Conservation (phyloP, 2,329 filamentous ascomycete species). For the Talaromyces sp. region DNA sequence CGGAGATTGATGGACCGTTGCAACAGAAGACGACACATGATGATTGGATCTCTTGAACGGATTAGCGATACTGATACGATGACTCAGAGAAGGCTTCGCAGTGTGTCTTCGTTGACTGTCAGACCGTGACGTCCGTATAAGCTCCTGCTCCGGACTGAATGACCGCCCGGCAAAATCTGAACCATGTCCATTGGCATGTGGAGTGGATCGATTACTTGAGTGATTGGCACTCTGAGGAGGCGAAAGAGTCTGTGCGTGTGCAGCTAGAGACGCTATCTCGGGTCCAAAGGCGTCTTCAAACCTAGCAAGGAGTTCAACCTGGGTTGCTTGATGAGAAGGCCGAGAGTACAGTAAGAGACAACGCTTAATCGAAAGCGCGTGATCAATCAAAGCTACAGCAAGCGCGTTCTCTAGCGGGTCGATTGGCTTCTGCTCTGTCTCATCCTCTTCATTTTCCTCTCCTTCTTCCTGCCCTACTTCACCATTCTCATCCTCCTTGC, state of each 20-base stretch:
- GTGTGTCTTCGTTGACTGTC: constrained; percentile 27
- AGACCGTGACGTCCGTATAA: constrained; percentile 29
- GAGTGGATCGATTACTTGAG: constrained; percentile 22
- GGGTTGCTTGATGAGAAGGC: constrained; percentile 49
- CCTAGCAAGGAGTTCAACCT: constrained; percentile 34
- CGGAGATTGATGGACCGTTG: constrained; percentile 26
- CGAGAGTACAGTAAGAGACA: constrained; percentile 65
- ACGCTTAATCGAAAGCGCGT: constrained; percentile 80
- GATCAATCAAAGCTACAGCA: constrained; percentile 79
- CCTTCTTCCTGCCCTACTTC: constrained; percentile 39
- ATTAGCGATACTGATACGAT: constrained; percentile 41
- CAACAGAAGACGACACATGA: constrained; percentile 31
- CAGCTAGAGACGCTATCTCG: constrained; percentile 59
- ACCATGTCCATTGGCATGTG: constrained; percentile 21
- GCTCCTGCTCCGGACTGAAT: constrained; percentile 33
- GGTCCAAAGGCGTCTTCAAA: constrained; percentile 49
- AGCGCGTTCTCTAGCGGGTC: constrained; percentile 69
- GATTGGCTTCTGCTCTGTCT: constrained; percentile 45
- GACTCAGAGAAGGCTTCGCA: constrained; percentile 34
- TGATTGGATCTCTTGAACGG: constrained; percentile 40
- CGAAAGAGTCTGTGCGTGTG: constrained; percentile 32
- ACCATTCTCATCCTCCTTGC: constrained; percentile 40
- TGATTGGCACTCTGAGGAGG: constrained; percentile 37
- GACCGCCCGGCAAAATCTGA: constrained; percentile 23
- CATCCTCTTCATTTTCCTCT: constrained; percentile 39